These are phyloP conservation scores for Tylopilus intermedius DNA, from an alignment of 768 basidiomycete genomes.

Conservation along the genomic window DNA sequence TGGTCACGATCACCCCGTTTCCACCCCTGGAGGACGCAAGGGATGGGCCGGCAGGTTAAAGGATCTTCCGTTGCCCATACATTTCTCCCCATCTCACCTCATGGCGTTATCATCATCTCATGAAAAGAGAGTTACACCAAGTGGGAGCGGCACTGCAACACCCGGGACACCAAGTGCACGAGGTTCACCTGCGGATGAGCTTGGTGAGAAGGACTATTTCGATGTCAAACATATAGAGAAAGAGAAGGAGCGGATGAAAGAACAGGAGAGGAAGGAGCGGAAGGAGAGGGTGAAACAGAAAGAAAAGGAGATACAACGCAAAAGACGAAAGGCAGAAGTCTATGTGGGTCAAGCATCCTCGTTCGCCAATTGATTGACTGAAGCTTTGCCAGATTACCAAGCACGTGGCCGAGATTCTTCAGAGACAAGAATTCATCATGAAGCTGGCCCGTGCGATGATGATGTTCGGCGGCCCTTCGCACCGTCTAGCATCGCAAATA, in stretches of 20 bases:
- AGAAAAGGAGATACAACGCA: slow-evolving; percentile 40
- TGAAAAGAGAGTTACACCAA: slow-evolving; percentile 6
- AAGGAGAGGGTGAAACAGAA: slow-evolving; percentile 32
- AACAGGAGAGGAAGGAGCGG: slow-evolving; percentile 7
- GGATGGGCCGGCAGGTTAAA: slow-evolving; percentile 37
- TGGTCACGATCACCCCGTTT: background rate
- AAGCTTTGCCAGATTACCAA: slow-evolving; percentile 56
- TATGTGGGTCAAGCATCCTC: slow-evolving; percentile 47
- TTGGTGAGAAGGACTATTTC: slow-evolving; percentile 27
- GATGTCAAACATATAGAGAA: slow-evolving; percentile 28
- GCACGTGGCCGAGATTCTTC: slow-evolving; percentile 77
- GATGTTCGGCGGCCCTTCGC: slow-evolving; percentile 83
- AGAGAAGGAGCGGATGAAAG: slow-evolving; percentile 18
- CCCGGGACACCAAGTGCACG: slow-evolving; percentile 14
- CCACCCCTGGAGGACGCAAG: slow-evolving; percentile 14
- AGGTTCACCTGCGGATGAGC: slow-evolving; percentile 18
- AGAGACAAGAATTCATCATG: slow-evolving; percentile 78
- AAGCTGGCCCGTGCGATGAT: slow-evolving; percentile 83
- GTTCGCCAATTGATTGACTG: background rate
- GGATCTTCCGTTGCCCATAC: slow-evolving; percentile 34
- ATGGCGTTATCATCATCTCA: slow-evolving; percentile 9
- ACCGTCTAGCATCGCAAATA: slow-evolving; percentile 79
- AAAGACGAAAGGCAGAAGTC: slow-evolving; percentile 69
- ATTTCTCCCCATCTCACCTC: slow-evolving; percentile 12
- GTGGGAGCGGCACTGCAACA: slow-evolving; percentile 19